phyloP scores from a whole-genome alignment of 305 asterid genomes.

The Plantago lanceolata region DNA sequence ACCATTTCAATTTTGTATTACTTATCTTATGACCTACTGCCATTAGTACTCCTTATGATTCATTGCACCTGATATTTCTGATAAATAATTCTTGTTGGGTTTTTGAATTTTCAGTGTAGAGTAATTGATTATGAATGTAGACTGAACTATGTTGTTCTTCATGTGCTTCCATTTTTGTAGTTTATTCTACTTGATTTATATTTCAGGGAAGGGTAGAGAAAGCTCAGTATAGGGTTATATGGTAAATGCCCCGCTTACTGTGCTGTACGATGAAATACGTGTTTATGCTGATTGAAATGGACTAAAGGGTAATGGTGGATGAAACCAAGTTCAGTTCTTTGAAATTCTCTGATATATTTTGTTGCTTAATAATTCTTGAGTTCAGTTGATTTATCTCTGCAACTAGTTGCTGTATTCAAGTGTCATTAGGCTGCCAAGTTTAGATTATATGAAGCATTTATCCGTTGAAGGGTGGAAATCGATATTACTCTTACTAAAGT shows the following conservation, averaged over 20 bases:
- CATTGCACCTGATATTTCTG: background rate
- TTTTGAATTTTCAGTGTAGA: background rate
- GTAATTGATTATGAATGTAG: background rate
- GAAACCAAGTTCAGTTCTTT: background rate
- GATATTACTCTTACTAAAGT: no score
- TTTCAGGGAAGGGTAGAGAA: background rate
- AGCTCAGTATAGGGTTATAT: background rate
- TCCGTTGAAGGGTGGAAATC: no score
- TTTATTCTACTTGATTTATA: background rate
- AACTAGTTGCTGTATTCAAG: background rate
- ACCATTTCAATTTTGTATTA: background rate
- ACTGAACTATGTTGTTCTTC: background rate
- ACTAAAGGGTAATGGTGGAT: background rate
- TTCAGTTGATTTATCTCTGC: no score
- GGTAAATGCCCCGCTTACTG: background rate
- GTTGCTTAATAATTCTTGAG: background rate
- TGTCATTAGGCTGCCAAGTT: background rate
- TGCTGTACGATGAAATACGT: background rate
- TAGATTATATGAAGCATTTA: no score
- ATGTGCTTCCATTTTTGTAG: background rate
- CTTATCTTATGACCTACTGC: background rate
- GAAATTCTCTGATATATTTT: background rate
- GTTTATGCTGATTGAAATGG: background rate
- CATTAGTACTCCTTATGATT: background rate
- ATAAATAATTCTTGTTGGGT: background rate